Conservation (phyloP, 2,329 filamentous ascomycete species). For the Stagonosporopsis chrysanthemi region DNA sequence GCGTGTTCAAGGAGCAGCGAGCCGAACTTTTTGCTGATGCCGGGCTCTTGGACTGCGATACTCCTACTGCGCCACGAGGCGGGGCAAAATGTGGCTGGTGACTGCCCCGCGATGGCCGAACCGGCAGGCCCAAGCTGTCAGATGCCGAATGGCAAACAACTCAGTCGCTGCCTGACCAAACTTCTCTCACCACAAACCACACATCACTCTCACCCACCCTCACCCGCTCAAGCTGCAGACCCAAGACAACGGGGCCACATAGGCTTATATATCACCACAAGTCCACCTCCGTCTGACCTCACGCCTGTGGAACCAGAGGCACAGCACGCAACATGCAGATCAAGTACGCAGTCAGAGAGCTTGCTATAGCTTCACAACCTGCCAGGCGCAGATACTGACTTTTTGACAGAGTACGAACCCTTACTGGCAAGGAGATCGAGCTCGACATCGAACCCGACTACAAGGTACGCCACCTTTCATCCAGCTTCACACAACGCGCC, state of each 20-base stretch:
- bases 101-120: constrained; percentile 23
- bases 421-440: constrained; percentile 99
- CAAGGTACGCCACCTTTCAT: constrained; percentile 68
- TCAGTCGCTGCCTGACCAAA: constrained; percentile 21
- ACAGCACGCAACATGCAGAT: constrained; percentile 43
- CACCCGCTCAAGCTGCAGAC: background rate
- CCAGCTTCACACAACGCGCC: background rate
- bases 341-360: constrained; percentile 36
- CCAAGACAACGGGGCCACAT: background rate
- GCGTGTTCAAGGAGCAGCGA: background rate
- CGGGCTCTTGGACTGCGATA: background rate
- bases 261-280: background rate
- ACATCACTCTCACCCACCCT: background rate
- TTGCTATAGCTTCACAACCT: background rate
- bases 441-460: constrained; percentile 94
- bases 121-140: constrained; percentile 24
- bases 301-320: constrained; percentile 3
- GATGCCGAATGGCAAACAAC: constrained; percentile 15
- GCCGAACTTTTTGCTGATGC: background rate
- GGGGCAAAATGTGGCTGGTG: constrained; percentile 16
- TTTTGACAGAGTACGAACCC: constrained; percentile 82
- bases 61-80: constrained; percentile 11
- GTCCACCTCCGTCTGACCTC: background rate
- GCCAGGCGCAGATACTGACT: constrained; percentile 16
- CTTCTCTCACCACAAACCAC: constrained; percentile 12